These are phyloP conservation scores for Vitis hybrid DNA, from an alignment of 177 flowering plant genomes.

Conservation along the genomic window DNA sequence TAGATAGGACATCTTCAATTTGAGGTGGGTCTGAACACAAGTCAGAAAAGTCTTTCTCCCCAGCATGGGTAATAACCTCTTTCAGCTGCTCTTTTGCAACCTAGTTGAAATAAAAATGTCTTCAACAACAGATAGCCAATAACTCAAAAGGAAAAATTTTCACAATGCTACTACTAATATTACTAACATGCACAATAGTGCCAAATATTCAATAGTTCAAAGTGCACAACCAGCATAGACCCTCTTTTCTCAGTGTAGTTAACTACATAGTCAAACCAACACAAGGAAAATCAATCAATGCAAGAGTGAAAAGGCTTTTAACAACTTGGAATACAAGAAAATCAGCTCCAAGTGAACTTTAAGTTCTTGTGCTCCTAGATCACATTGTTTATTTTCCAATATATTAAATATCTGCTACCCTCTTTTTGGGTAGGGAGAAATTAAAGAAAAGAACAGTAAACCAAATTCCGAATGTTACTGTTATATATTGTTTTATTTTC, in stretches of 20 bases:
- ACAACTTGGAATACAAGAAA: too few relatives aligned
- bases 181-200: not conserved
- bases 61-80: conserved; percentile 64
- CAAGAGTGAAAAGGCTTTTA: too few relatives aligned
- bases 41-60: conserved; percentile 53
- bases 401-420: too few relatives aligned
- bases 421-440: too few relatives aligned
- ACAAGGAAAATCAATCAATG: too few relatives aligned
- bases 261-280: too few relatives aligned
- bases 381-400: too few relatives aligned
- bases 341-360: too few relatives aligned
- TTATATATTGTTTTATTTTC: too few relatives aligned
- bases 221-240: not conserved
- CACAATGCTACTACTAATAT: not conserved
- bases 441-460: too few relatives aligned
- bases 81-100: conserved; percentile 61
- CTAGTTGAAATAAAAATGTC: conserved; percentile 32
- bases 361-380: too few relatives aligned
- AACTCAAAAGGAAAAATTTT: not conserved
- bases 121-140: conserved; percentile 4
- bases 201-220: not conserved
- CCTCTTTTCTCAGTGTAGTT: not conserved
- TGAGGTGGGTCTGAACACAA: conserved; percentile 48
- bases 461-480: too few relatives aligned
- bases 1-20: conserved; percentile 36